Evolutionary conservation across 768 basidiomycete genomes (phyloP).

Genomic region (Tylopilus rubrobrunneus): DNA sequence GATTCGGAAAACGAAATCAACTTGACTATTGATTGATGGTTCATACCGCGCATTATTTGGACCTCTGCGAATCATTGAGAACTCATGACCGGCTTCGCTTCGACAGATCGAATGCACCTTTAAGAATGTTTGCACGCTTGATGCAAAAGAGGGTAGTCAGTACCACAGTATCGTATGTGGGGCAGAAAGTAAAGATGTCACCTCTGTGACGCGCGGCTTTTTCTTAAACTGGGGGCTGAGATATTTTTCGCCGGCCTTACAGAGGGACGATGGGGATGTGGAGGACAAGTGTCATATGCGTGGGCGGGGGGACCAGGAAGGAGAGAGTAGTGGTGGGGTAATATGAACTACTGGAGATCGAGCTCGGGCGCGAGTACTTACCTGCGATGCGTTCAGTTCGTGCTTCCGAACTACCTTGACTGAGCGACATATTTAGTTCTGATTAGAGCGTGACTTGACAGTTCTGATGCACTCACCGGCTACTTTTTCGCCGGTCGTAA

Average conservation of each 20-base stretch:
- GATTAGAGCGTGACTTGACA: background rate
- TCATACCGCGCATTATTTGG: slow-evolving; percentile 95
- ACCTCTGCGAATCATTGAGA: slow-evolving; percentile 61
- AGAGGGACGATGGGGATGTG: slow-evolving; percentile 26
- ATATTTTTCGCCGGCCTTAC: slow-evolving; percentile 87
- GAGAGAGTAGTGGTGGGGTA: slow-evolving; percentile 15
- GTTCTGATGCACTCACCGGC: slow-evolving; percentile 52
- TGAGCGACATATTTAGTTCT: slow-evolving; percentile 27
- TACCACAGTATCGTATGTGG: slow-evolving; percentile 10
- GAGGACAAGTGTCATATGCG: slow-evolving; percentile 8
- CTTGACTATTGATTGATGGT: slow-evolving; percentile 91
- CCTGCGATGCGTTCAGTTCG: slow-evolving; percentile 88
- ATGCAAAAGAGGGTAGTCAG: slow-evolving; percentile 18
- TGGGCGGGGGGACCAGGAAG: slow-evolving; percentile 16
- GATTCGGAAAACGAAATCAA: slow-evolving; percentile 91
- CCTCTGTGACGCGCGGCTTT: slow-evolving; percentile 98
- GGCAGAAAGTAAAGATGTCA: slow-evolving; percentile 37
- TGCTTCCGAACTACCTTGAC: slow-evolving; percentile 95
- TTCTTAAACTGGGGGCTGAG: slow-evolving; percentile 93
- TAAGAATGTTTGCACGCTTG: slow-evolving; percentile 95
- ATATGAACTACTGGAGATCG: slow-evolving; percentile 27
- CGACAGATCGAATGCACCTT: slow-evolving; percentile 46
- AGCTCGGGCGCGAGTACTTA: slow-evolving; percentile 41
- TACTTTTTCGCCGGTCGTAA: slow-evolving; percentile 68
- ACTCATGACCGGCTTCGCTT: background rate